phyloP scores from a whole-genome alignment of 2,329 filamentous ascomycete genomes.

The Pseudopithomyces chartarum region DNA sequence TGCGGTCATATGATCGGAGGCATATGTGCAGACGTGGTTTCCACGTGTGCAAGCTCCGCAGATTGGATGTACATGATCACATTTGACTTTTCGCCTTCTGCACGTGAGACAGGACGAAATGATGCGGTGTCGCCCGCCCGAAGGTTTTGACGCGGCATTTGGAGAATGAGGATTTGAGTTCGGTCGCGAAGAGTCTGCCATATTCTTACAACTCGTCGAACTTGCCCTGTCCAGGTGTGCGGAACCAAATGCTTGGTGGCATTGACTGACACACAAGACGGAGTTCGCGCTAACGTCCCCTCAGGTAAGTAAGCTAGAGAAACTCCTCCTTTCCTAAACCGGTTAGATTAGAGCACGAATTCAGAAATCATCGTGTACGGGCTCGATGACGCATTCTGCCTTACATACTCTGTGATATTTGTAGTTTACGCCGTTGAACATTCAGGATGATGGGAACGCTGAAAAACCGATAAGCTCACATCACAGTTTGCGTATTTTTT shows the following conservation, averaged over 20 bases:
- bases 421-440: too few species aligned
- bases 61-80: constrained; percentile 45
- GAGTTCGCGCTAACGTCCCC: not conserved
- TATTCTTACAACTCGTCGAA: constrained; percentile 12
- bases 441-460: too few species aligned
- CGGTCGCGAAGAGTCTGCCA: constrained; percentile 30
- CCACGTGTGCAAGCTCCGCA: constrained; percentile 45
- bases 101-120: constrained; percentile 47
- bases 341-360: not conserved
- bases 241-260: not conserved
- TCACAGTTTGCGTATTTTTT: not conserved
- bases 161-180: constrained; percentile 30
- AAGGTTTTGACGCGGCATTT: constrained; percentile 25
- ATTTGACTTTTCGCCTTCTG: constrained; percentile 45
- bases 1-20: constrained; percentile 27
- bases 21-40: constrained; percentile 44
- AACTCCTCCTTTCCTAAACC: not conserved
- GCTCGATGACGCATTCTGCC: not conserved
- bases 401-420: not conserved
- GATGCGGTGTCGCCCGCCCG: constrained; percentile 40
- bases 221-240: not conserved
- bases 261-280: not conserved
- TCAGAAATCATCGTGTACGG: too few species aligned
- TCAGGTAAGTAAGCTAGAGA: not conserved
- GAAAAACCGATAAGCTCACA: not conserved